Evolutionary conservation across 345 rosid species (phyloP).

Genomic region (Salix purpurea): DNA sequence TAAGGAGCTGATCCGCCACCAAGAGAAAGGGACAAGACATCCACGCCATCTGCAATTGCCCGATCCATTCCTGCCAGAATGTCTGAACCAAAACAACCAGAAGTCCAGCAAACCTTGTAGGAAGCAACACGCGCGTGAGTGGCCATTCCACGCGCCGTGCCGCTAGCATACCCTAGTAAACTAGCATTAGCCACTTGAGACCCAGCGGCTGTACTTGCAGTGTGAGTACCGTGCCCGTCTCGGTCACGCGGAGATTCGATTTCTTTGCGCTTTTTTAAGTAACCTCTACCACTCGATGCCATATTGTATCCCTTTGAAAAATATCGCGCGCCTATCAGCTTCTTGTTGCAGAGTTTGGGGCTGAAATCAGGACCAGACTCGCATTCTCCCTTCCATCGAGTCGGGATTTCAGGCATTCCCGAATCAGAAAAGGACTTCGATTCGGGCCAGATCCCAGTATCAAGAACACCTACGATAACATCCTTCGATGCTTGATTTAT

Average conservation of each 20-base stretch:
- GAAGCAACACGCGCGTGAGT: conserved; percentile 60
- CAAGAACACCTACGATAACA: conserved; percentile 75
- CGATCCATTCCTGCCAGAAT: conserved; percentile 79
- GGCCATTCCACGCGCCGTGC: conserved; percentile 84
- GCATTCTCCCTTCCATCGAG: conserved; percentile 69
- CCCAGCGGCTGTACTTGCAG: conserved; percentile 78
- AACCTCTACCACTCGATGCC: conserved; percentile 46
- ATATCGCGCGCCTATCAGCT: conserved; percentile 72
- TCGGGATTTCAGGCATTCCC: conserved; percentile 63
- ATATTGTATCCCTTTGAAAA: conserved; percentile 69
- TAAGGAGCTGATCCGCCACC: conserved; percentile 73
- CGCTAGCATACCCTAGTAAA: conserved; percentile 76
- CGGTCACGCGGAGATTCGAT: conserved; percentile 62
- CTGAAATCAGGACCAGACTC: conserved; percentile 65
- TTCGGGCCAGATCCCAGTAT: conserved; percentile 93
- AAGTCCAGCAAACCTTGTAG: conserved; percentile 80
- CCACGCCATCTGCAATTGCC: conserved; percentile 77
- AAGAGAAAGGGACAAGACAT: conserved; percentile 79
- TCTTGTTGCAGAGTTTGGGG: conserved; percentile 61
- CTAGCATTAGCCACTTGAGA: conserved; percentile 61
- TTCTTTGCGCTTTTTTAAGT: conserved; percentile 35
- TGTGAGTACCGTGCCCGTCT: conserved; percentile 90
- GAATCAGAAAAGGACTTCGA: conserved; percentile 59
- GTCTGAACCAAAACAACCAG: conserved; percentile 73
- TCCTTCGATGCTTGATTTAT: conserved; percentile 39